Percentiles rank a stretch among this genome's conserved stretches.
phyloP scores from a whole-genome alignment of 2,329 filamentous ascomycete species.

The Xylaria arbuscula region DNA sequence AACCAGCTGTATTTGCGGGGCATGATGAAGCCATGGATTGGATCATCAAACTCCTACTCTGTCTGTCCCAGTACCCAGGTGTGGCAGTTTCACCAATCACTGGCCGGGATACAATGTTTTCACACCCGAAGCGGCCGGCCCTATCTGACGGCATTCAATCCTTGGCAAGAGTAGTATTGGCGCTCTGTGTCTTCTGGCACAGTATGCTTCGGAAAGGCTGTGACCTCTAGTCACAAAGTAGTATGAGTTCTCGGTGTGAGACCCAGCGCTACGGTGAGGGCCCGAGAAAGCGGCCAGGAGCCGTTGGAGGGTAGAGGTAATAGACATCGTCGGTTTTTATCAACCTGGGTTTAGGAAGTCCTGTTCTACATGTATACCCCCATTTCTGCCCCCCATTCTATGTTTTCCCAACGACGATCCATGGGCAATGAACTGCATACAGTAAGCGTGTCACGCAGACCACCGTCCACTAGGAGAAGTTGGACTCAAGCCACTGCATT shows the following conservation, averaged over 20 bases:
- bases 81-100: conserved; percentile 32
- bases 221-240: conserved; percentile 17
- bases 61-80: conserved; percentile 4
- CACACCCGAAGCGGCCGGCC: conserved; percentile 28
- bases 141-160: conserved; percentile 33
- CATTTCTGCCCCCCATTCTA: not conserved
- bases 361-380: not conserved
- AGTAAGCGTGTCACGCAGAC: conserved; percentile 28
- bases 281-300: conserved; percentile 20
- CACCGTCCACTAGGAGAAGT: conserved; percentile 42
- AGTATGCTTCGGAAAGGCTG: conserved; percentile 13
- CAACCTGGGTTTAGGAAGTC: conserved; percentile 12
- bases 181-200: not conserved
- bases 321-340: conserved; percentile 10
- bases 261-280: conserved; percentile 36
- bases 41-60: conserved; percentile 18
- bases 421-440: conserved; percentile 34
- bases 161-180: conserved; percentile 23
- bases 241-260: conserved; percentile 33
- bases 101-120: conserved; percentile 20
- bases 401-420: conserved; percentile 28
- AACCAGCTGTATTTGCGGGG: conserved; percentile 35
- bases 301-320: conserved; percentile 12
- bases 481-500: conserved; percentile 47
- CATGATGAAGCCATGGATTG: conserved; percentile 31